Percentiles rank a stretch among this genome's conserved stretches.
Evolutionary conservation across 257 asterid species (phyloP).

Genomic region (Fraxinus excelsior): DNA sequence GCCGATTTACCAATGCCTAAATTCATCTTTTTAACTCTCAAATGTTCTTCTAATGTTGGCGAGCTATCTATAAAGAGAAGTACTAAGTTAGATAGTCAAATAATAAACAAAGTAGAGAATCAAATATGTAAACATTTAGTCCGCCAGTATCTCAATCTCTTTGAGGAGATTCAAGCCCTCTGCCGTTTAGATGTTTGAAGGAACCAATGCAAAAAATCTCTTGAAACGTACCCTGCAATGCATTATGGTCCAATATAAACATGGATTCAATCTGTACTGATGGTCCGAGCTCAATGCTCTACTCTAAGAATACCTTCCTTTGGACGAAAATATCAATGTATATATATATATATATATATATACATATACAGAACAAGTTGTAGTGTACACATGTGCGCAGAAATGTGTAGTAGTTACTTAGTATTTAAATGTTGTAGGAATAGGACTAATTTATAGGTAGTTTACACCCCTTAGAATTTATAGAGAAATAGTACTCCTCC

Average conservation of each 20-base stretch:
- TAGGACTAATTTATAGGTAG: not conserved
- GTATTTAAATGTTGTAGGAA: not conserved
- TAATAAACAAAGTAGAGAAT: not conserved
- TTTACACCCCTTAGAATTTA: not conserved
- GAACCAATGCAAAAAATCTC: not conserved
- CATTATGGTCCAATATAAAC: not conserved
- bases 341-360: not conserved
- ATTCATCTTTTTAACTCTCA: not conserved
- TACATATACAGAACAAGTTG: not conserved
- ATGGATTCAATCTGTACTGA: not conserved
- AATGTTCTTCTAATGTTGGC: conserved; percentile 11
- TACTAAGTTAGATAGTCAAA: not conserved
- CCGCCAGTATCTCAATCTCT: not conserved
- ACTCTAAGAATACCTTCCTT: not conserved
- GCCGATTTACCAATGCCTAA: conserved; percentile 13
- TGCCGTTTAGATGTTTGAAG: not conserved
- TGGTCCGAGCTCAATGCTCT: not conserved
- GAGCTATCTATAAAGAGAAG: not conserved
- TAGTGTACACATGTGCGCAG: not conserved
- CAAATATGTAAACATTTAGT: not conserved
- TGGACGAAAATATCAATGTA: not conserved
- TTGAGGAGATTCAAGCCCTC: not conserved
- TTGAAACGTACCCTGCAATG: not conserved
- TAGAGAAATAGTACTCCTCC: not conserved
- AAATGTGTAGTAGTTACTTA: not conserved